Percentiles rank a stretch among this genome's conserved stretches.
phyloP scores from a whole-genome alignment of 2,329 filamentous ascomycete genomes.

The Claviceps purpurea region DNA sequence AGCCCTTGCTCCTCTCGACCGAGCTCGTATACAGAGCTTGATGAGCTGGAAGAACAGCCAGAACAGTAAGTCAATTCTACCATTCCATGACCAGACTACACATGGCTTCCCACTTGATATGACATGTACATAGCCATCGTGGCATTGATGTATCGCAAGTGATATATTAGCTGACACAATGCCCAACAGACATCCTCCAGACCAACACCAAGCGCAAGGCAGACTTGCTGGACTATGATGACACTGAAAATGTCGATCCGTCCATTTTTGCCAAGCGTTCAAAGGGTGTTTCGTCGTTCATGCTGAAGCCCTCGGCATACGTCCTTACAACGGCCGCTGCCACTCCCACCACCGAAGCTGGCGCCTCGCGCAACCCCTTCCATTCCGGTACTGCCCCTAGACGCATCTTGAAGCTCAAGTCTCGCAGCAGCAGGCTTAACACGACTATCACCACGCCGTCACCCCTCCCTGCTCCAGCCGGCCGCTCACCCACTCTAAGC shows the following conservation, averaged over 20 bases:
- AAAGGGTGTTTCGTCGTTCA: constrained; percentile 32
- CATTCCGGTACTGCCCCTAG: constrained; percentile 23
- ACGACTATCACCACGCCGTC: constrained; percentile 32
- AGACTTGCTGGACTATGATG: constrained; percentile 34
- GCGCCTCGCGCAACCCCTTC: constrained; percentile 18
- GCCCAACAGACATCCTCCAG: constrained; percentile 25
- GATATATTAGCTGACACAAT: not conserved
- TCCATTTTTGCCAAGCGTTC: constrained; percentile 42
- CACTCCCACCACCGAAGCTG: constrained; percentile 18
- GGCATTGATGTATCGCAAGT: not conserved
- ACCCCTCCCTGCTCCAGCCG: constrained; percentile 55
- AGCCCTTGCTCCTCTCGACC: constrained; percentile 62
- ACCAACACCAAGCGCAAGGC: constrained; percentile 45
- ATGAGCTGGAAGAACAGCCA: constrained; percentile 69
- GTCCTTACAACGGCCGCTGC: constrained; percentile 28
- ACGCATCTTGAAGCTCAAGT: constrained; percentile 38
- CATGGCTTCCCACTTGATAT: too few relatives aligned
- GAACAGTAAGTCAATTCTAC: constrained; percentile 41
- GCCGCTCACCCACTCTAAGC: constrained; percentile 61
- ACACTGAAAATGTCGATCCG: constrained; percentile 51
- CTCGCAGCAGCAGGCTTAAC: constrained; percentile 34
- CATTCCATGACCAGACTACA: not conserved
- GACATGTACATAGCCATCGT: not conserved
- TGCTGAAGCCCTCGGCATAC: constrained; percentile 39
- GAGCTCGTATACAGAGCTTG: constrained; percentile 54